Evolutionary conservation across 2,329 filamentous ascomycete genomes (phyloP).

Genomic region (Akanthomyces uredinophilus): DNA sequence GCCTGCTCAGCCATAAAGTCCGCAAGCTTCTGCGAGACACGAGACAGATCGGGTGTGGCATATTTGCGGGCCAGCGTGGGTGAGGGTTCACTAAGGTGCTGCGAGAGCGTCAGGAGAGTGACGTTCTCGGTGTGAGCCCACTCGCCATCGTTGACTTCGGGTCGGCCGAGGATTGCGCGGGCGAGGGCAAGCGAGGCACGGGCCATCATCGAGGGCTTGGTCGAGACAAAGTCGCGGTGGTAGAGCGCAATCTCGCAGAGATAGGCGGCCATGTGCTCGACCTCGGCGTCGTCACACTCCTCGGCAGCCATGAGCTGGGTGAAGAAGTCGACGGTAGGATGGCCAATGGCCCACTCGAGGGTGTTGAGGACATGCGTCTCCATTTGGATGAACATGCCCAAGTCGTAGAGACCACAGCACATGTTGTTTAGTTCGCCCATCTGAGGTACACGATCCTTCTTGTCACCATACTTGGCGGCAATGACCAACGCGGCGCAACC

Average conservation of each 20-base stretch:
- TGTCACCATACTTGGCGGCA: conserved; percentile 96
- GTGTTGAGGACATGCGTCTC: conserved; percentile 99
- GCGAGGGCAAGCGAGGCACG: conserved; percentile 80
- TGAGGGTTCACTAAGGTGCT: conserved; percentile 55
- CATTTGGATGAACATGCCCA: conserved; percentile 99
- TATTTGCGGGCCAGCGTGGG: conserved; percentile 56
- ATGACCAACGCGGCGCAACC: conserved; percentile 94
- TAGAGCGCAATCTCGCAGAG: conserved; percentile 93
- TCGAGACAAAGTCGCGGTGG: conserved; percentile 94
- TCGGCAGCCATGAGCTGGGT: conserved; percentile 81
- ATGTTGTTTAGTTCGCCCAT: conserved; percentile 97
- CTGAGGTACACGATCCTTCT: conserved; percentile 97
- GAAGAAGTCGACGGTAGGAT: conserved; percentile 94
- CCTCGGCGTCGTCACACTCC: conserved; percentile 71
- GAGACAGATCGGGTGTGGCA: conserved; percentile 47
- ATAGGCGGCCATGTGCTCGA: conserved; percentile 92
- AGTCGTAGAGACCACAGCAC: conserved; percentile 97
- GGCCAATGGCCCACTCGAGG: conserved; percentile 90
- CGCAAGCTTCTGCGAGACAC: conserved; percentile 50
- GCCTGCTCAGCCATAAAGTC: conserved; percentile 57
- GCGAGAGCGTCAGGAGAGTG: conserved; percentile 55
- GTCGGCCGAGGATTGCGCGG: conserved; percentile 75
- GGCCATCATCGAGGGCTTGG: conserved; percentile 84
- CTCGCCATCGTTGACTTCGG: conserved; percentile 68
- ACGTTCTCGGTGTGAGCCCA: conserved; percentile 71